Evolutionary conservation across 306 rosid species (phyloP), one percentile per base, ranked within the genome.

Genomic region (Cucumis sativus): DNA sequence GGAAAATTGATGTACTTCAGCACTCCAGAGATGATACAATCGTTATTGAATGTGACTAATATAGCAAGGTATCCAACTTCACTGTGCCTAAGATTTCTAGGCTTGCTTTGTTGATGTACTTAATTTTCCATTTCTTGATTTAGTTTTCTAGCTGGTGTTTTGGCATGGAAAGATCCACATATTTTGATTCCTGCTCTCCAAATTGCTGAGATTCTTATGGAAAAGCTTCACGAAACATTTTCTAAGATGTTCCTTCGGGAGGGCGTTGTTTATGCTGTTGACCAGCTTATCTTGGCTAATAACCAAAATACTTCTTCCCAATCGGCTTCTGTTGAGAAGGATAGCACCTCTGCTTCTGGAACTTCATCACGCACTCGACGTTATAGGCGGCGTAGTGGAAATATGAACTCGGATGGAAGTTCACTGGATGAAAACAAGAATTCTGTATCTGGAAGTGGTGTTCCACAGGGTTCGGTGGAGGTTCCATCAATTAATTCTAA

Each of bases 251-350:
- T 96, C 68, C 84, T 96, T 15, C 87, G 99, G 86, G 99, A 92
- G 83, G 99, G 99, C 39, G 98, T 96, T 23, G 96, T 96, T 79
- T 97, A 96, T 89, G 98, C 98, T 0, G 96, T 96, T 74, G 99
- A 92, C 81, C 99, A 92, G 79, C 98, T 96, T 79, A 86, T 92
- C 77, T 77, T 96, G 84, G 82, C 92, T 33, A 84, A 89, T 77
- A 89, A 79, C 78, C 83, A 85, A 54, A 83, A 78, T 67, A 84
- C 83, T 76, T 78, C 96, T 64, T 49, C 85, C 41, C 93, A 87
- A 80, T 87, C 83, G 49, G 70, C 94, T 81, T 82, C 96, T 23
- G 79, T 77, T 1, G 99, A 91, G 76, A 96, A 96, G 90, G 93
- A 88, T 21, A 89, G 80, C 63, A 96, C 91, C 85, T 67, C 89